Percentiles rank a stretch among this genome's conserved stretches.
phyloP scores from a whole-genome alignment of 139 green algal species.

The Volvox africanus region DNA sequence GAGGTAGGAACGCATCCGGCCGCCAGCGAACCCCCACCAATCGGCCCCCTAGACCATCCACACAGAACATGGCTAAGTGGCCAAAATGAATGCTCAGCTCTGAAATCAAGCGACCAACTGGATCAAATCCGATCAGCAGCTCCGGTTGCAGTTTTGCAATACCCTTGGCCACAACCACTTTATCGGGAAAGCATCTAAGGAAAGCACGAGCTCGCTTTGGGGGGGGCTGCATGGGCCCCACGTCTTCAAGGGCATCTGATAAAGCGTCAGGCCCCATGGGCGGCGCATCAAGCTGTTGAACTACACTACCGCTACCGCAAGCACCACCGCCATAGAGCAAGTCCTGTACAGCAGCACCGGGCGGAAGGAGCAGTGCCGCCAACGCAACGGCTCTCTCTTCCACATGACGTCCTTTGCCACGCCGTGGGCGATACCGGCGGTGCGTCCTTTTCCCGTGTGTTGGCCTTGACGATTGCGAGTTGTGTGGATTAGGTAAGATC shows the following conservation, averaged over 20 bases:
- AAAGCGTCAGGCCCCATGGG: constrained; percentile 41
- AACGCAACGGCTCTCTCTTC: not conserved
- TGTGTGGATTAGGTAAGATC: not conserved
- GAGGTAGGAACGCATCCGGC: constrained; percentile 55
- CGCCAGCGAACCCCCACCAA: constrained; percentile 77
- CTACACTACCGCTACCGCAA: too few species aligned
- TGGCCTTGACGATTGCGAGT: not conserved
- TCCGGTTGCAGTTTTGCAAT: constrained; percentile 65
- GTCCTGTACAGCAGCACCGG: not conserved
- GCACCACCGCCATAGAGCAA: not conserved
- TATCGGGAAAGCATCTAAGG: constrained; percentile 61
- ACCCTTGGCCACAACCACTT: constrained; percentile 56
- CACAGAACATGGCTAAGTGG: constrained; percentile 72
- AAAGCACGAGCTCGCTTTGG: constrained; percentile 60
- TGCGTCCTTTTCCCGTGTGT: not conserved
- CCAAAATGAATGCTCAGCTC: constrained; percentile 64
- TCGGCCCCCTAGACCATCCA: constrained; percentile 67
- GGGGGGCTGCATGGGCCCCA: not conserved
- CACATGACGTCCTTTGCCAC: not conserved
- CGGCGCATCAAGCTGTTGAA: not conserved
- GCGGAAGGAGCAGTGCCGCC: constrained; percentile 21
- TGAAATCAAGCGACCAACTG: constrained; percentile 62
- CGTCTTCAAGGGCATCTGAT: constrained; percentile 34
- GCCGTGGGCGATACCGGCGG: too few species aligned
- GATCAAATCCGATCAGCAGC: constrained; percentile 87